These are phyloP conservation scores for Aspergillus unguis DNA, from an alignment of 2,329 filamentous ascomycete genomes.

Conservation along the genomic window DNA sequence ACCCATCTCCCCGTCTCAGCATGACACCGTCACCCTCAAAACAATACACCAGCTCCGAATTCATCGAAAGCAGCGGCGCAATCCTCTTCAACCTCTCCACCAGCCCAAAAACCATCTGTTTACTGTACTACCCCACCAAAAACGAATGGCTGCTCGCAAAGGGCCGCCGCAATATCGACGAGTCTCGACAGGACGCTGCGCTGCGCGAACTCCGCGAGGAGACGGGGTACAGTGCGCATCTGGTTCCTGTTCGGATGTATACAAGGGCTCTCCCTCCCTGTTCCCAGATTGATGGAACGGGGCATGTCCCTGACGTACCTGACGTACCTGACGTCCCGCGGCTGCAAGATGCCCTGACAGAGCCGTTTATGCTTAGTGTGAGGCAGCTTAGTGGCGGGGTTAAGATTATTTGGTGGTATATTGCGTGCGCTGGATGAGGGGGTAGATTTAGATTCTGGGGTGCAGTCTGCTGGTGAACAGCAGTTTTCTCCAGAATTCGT, in stretches of 20 bases:
- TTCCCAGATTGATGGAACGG: too few species aligned
- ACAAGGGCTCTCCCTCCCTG: not conserved
- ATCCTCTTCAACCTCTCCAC: constrained; percentile 5
- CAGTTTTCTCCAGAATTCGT: constrained; percentile 1
- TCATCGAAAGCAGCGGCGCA: constrained; percentile 7
- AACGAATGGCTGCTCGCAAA: constrained; percentile 9
- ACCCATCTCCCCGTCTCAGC: not conserved
- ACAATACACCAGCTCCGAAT: not conserved
- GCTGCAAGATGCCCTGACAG: not conserved
- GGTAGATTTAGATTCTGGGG: too few species aligned
- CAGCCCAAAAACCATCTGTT: not conserved
- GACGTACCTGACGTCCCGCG: not conserved
- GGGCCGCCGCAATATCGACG: constrained; percentile 6
- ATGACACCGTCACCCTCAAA: not conserved
- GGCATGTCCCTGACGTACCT: not conserved
- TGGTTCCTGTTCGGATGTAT: not conserved
- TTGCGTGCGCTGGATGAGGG: constrained; percentile 2
- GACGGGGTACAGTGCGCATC: not conserved
- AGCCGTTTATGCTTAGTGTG: constrained; percentile 5
- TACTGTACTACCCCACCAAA: not conserved
- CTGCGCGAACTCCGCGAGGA: constrained; percentile 2
- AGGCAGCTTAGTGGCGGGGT: not conserved
- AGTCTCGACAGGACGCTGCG: not conserved
- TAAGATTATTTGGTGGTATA: constrained; percentile 10
- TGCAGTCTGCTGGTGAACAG: not conserved